Conservation (phyloP, 1,284 basidiomycete genomes). For the Boletus chippewaensis region DNA sequence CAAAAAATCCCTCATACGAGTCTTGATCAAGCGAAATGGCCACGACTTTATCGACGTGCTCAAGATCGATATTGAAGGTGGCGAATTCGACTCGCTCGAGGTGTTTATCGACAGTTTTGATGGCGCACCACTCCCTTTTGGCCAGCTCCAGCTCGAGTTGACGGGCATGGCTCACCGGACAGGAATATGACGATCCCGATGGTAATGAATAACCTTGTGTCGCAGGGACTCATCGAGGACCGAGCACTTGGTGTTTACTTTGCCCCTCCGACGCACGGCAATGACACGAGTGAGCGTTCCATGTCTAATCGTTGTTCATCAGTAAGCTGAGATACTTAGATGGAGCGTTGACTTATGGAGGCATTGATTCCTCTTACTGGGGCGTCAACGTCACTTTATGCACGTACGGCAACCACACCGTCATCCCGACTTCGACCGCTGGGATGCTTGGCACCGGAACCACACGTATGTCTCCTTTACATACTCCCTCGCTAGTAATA, state of each 20-base stretch:
- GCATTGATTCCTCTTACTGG: slow-evolving; percentile 19
- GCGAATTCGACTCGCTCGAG: slow-evolving; percentile 39
- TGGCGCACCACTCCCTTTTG: slow-evolving; percentile 31
- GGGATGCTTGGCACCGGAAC: slow-evolving; percentile 5
- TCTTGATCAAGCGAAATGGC: slow-evolving; percentile 10
- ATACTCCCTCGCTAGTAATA: background rate
- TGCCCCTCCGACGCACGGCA: slow-evolving; percentile 16
- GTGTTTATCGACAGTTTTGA: slow-evolving; percentile 33
- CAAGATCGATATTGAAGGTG: slow-evolving; percentile 46
- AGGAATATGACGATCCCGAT: background rate
- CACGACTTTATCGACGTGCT: slow-evolving; percentile 43
- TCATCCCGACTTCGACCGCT: slow-evolving; percentile 20
- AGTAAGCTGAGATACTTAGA: slow-evolving; percentile 14
- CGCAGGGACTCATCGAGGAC: slow-evolving; percentile 9
- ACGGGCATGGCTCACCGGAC: too few relatives aligned
- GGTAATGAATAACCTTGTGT: background rate
- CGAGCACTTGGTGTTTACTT: slow-evolving; percentile 24
- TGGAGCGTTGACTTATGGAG: slow-evolving; percentile 27
- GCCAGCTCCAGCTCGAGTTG: slow-evolving; percentile 39
- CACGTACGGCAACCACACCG: slow-evolving; percentile 11
- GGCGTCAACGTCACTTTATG: slow-evolving; percentile 22
- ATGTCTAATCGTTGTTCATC: background rate
- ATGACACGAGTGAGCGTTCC: slow-evolving; percentile 17
- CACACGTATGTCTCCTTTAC: slow-evolving; percentile 4
- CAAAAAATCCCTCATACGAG: too few relatives aligned